Base-by-base conservation (phyloP, 1,284 basidiomycete genomes). In the Xerocomus minutiporus region DNA sequence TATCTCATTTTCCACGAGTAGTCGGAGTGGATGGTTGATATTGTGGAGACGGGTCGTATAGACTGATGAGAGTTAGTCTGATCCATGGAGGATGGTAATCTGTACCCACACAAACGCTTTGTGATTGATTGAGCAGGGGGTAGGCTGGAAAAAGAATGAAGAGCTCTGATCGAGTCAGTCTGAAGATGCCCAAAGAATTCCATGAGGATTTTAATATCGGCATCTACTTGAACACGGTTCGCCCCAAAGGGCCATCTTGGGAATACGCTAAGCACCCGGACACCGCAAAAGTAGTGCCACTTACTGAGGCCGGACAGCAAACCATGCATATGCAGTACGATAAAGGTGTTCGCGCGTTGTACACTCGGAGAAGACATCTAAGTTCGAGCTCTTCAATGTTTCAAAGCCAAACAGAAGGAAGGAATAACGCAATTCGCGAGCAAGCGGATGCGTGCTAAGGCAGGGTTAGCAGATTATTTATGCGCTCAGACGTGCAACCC, bases 381-480 rank as follows among this genome's bases (percentile, higher is more conserved):
- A 76, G 56, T 86, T 81, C 29, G 91, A 95, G 57, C 91, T 92
- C 63, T 91, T 90, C 36, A 99, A 72, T 1, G 93, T 82, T 67
- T 97, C 93, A 66, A 99, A 94, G 0, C 92, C 95, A 64, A 99
- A 97, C 3, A 95, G 75, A 8, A 98, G 75, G 62, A 99, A 84
- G 0, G 90, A 86, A 67, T 96, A 95, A 17, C 93, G 83, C 1
- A 87, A 80, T 74, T 98, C 94, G 31, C 96, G 83, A 36, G 95
- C 86, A 23, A 99, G 76, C 0, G 95, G 84, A 71, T 99, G 95
- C 0, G 91, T 96, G 63, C 93, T 97, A 62, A 36, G 48, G 17
- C 2, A 41, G 31, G 39, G 20, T 57, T 12, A 48, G 39, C 13
- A 29, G 47, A 44, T 25, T 17, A 39, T 35, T 12, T 29, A 42